Base-by-base conservation (phyloP, 2,329 filamentous ascomycete species). In the Pseudocercospora ulei region DNA sequence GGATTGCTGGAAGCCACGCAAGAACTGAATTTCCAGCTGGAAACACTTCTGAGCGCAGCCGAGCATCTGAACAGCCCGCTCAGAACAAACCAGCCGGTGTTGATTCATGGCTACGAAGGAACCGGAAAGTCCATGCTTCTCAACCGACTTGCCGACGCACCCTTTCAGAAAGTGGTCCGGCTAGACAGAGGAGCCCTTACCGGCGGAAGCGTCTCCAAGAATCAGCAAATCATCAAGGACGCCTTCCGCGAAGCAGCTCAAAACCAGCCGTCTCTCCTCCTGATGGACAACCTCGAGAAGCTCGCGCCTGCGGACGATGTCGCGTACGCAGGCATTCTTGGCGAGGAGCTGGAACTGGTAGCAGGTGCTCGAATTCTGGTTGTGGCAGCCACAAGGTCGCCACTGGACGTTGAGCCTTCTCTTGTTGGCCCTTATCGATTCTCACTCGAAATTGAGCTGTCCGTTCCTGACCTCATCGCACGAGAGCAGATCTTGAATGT, bases 111-210 rank as follows among this genome's bases (percentile, higher is more conserved):
- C 8, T 78, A 82, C 11, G 75, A 76, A 46, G 87, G 88, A 7
- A 92, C 83, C 0, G 88, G 88, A 14, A 95, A 95, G 64, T 80
- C 76, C 0, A 70, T 81, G 47, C 66, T 95, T 0, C 65, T 95
- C 1, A 61, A 79, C 9, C 72, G 74, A 19, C 68, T 95, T 12
- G 73, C 77, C 5, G 47, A 59, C 19, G 70, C 67, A 0, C 71
- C 70, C 41, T 94, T 85, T 82, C 75, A 74, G 13, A 74, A 73
- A 25, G 75, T 86, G 1, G 71, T 81, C 48, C 71, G 66, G 38
- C 65, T 87, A 38, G 66, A 71, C 38, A 64, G 66, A 4, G 64
- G 69, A 9, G 52, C 50, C 33, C 43, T 61, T 8, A 34, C 41
- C n/a, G 43, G 54, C 25, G 56, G 59, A 19, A 59, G 59, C 36